A percentile compares a stretch with the other conserved stretches of the same genome.
Evolutionary conservation across 352 stramenopile species (phyloP).

Genomic region (Aphanomyces invadans): DNA sequence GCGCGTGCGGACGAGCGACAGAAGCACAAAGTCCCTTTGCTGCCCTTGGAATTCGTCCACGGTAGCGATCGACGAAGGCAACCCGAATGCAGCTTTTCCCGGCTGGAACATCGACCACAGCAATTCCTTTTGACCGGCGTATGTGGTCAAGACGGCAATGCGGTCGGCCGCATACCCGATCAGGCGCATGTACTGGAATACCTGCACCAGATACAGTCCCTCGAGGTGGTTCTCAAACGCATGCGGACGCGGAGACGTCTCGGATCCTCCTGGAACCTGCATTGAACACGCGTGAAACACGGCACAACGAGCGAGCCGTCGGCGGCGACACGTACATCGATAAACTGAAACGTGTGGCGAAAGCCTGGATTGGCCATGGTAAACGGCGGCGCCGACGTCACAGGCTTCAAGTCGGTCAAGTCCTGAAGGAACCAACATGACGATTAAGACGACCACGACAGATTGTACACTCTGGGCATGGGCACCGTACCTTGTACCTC

Average conservation of each 20-base stretch:
- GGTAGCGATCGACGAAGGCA: constrained; percentile 66
- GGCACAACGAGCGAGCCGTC: too few species aligned
- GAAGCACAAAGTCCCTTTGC: constrained; percentile 93
- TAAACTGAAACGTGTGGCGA: constrained; percentile 81
- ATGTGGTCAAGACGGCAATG: constrained; percentile 93
- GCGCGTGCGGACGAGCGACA: constrained; percentile 91
- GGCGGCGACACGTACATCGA: constrained; percentile 75
- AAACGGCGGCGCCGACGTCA: constrained; percentile 25
- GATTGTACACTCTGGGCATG: neutral
- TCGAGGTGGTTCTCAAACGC: constrained; percentile 94
- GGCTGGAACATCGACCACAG: constrained; percentile 78
- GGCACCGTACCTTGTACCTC: constrained; percentile 42
- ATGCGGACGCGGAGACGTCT: constrained; percentile 69
- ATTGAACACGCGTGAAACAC: constrained; percentile 18
- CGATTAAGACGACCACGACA: too few species aligned
- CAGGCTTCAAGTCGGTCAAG: constrained; percentile 31
- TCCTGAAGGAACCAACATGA: constrained; percentile 12
- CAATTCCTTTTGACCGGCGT: constrained; percentile 92
- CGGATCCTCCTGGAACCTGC: constrained; percentile 34
- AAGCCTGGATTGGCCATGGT: constrained; percentile 85
- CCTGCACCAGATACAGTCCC: constrained; percentile 88
- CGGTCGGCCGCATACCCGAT: constrained; percentile 87
- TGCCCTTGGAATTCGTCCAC: constrained; percentile 95
- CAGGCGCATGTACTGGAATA: constrained; percentile 90
- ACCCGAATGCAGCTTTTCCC: constrained; percentile 29